Base-by-base conservation (phyloP, 257 asterid genomes). In the Scutellaria minor region DNA sequence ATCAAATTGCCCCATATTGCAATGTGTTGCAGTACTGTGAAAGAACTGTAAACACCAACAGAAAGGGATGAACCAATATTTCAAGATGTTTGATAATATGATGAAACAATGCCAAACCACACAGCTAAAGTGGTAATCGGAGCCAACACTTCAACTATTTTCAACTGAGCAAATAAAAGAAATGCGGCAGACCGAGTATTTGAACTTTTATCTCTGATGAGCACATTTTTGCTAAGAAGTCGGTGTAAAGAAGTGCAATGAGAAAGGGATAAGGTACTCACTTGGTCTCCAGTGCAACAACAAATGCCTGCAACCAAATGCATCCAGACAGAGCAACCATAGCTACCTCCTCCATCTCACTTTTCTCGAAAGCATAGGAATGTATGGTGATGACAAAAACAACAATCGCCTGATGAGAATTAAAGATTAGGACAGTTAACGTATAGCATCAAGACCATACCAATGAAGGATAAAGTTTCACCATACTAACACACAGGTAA, bases 321-420 rank as follows among this genome's bases (percentile, higher is more conserved):
- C 99, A 95, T 74, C 98, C 98, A 35, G 99, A 95, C 20, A 95
- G 92, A 64, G 93, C 99, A 75, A 95, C 99, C 97, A 95, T 88
- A 5, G 98, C 88, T 61, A 90, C 86, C 90, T 95, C 99, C 83
- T 95, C 99, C 98, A 95, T 88, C 87, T 92, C 98, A 81, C 95
- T 89, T 79, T 88, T 95, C 89, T 95, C 99, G 72, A 81, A 75
- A 66, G 97, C 93, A 76, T 90, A 95, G 24, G 97, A 70, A 73
- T 92, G 96, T 71, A 90, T 88, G 75, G 97, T 85, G 85, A 95
- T 90, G 70, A 86, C 86, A 65, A 95, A 91, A 72, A 90, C 98
- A 62, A 95, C 94, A 80, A 90, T 92, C n/a, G 99, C 99, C 99
- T 95, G 95, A 61, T 81, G 42, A 77, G 20, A 72, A 81, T 47